A percentile compares a stretch with the other conserved stretches of the same genome.
Evolutionary conservation across 306 rosid species (phyloP).

Genomic region (Fragaria iinumae): DNA sequence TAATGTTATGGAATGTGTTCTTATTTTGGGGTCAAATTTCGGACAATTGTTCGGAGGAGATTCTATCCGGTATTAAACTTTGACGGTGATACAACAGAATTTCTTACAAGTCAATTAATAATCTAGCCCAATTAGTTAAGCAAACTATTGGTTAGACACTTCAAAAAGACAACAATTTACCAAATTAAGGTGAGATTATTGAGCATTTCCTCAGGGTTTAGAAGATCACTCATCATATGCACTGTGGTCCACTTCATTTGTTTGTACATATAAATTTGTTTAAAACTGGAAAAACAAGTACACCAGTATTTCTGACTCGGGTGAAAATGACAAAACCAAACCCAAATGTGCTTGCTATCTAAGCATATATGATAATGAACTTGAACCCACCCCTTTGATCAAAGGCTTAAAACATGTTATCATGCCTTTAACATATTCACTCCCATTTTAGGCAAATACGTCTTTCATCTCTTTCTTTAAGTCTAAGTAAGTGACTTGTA

Average conservation of each 20-base stretch:
- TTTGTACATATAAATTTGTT: conserved; percentile 12
- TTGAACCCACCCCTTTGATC: conserved; percentile 13
- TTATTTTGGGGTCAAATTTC: not conserved
- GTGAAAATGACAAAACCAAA: conserved; percentile 13
- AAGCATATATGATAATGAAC: conserved; percentile 19
- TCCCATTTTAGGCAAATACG: not conserved
- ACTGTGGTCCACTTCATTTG: conserved; percentile 19
- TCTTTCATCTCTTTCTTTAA: conserved; percentile 8
- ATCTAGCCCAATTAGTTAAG: not conserved
- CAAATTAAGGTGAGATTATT: not conserved
- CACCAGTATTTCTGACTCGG: conserved; percentile 8
- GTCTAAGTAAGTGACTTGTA: conserved; percentile 34
- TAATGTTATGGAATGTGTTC: too few species aligned
- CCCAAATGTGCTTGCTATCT: not conserved
- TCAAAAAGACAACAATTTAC: not conserved
- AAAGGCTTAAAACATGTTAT: conserved; percentile 16
- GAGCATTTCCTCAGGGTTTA: not conserved
- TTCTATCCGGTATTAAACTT: not conserved
- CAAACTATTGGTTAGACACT: not conserved
- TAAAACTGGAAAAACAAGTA: conserved; percentile 11
- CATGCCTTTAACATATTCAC: not conserved
- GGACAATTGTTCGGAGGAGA: not conserved
- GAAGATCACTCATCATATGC: not conserved
- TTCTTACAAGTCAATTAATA: not conserved
- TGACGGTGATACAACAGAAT: not conserved